Base-by-base conservation (phyloP, 805 yeast genomes). In the Kluyveromyces starmeri region DNA sequence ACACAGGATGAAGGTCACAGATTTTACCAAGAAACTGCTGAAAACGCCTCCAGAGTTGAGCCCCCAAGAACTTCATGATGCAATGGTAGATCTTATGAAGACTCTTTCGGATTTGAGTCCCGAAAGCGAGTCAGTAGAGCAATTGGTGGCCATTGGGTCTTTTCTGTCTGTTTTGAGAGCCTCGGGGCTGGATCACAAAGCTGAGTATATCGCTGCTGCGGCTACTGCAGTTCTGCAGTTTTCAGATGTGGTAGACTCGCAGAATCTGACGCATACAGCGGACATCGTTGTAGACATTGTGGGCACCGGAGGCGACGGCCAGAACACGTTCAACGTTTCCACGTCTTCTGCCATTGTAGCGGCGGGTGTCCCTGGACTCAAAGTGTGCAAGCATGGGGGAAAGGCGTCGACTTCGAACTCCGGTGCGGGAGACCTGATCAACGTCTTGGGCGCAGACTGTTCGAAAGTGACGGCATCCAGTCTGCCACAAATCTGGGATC, bases 221-320 rank as follows among this genome's bases (percentile, higher is more conserved):
- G 96, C 85, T 1, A 62, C 65, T 14, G 76, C 92, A 2, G 72
- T 89, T 17, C 61, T 83, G 40, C 73, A 74, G 46, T 78, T 70
- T 46, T 76, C 92, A 5, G 70, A 69, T 32, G 45, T 64, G 2
- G 71, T 84, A n/a, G 62, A 68, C 7, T 54, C 67, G 2, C 48
- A 59, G 6, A 45, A 50, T 1, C 70, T 72, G 10, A 71, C 70
- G 25, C 47, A 61, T 1, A 58, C 55, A 1, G 81, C 81, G 0
- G 80, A 71, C 45, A 67, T 80, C 5, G 42, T 47, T 7, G 39
- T 54, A 17, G 99, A 92, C 56, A 83, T 92, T 20, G 99, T 92
- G 5, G 99, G 99, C 2, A 92, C 99, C 0, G 99, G 99, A 18
- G 99, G 99, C 11, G 99, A 92, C 54, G 96, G 96, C 2, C 95